Evolutionary conservation across 164 flowering plant genomes (phyloP).

Genomic region (Liquidambar formosana): DNA sequence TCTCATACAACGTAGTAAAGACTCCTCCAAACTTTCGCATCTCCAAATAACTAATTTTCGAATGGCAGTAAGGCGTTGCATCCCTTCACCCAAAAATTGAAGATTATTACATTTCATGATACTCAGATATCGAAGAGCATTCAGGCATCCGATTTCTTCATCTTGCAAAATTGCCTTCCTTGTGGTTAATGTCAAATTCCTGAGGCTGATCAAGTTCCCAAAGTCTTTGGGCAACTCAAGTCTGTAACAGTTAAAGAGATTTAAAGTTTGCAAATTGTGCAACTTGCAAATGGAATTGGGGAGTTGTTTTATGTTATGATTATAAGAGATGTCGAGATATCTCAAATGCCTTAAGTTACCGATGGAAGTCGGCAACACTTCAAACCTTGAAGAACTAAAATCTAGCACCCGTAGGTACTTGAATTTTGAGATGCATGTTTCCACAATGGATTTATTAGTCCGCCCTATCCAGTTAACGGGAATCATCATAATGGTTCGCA

Average conservation of each 20-base stretch:
- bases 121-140: background rate
- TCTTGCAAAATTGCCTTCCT: background rate
- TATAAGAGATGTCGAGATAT: background rate
- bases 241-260: background rate
- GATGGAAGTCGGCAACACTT: background rate
- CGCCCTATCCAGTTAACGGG: background rate
- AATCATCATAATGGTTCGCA: background rate
- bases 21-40: background rate
- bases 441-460: background rate
- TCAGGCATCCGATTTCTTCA: background rate
- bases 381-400: background rate
- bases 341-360: background rate
- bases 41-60: background rate
- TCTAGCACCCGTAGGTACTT: background rate
- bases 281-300: constrained; percentile 1
- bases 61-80: background rate
- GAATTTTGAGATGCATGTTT: background rate
- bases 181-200: background rate
- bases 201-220: background rate
- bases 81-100: background rate
- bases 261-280: background rate
- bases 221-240: background rate
- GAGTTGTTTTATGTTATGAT: background rate
- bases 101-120: background rate
- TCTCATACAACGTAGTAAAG: background rate